These are phyloP conservation scores for Coemansia sp. DNA, from an alignment of 192 early-diverging fungal species.

Conservation along the genomic window DNA sequence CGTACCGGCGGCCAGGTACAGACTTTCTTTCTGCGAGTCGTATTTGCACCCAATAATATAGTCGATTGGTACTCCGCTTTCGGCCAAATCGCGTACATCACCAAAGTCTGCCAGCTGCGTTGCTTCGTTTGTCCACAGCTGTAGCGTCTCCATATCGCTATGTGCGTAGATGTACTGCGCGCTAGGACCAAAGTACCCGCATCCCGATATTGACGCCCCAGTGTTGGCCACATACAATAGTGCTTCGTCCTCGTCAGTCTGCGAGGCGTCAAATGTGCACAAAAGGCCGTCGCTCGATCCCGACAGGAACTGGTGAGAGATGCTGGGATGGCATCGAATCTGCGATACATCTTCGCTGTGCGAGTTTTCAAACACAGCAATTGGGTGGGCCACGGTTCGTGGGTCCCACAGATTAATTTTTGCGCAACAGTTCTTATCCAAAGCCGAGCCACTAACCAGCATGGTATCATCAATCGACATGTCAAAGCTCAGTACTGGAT, in stretches of 20 bases:
- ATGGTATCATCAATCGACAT: slow-evolving; percentile 29
- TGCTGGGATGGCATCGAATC: slow-evolving; percentile 65
- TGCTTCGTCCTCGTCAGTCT: slow-evolving; percentile 87
- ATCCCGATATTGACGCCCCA: slow-evolving; percentile 73
- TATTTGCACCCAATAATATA: slow-evolving; percentile 86
- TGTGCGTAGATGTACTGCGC: slow-evolving; percentile 86
- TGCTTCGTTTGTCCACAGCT: slow-evolving; percentile 64
- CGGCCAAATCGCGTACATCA: slow-evolving; percentile 68
- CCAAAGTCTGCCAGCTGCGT: slow-evolving; percentile 69
- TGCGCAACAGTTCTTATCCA: slow-evolving; percentile 48
- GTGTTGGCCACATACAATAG: slow-evolving; percentile 81
- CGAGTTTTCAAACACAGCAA: slow-evolving; percentile 57
- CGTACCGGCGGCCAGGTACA: slow-evolving; percentile 81
- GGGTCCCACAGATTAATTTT: slow-evolving; percentile 38
- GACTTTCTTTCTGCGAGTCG: slow-evolving; percentile 63
- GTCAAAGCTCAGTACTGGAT: slow-evolving; percentile 62
- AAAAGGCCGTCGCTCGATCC: slow-evolving; percentile 76
- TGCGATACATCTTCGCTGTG: slow-evolving; percentile 79
- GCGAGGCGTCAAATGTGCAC: slow-evolving; percentile 70
- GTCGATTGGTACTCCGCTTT: slow-evolving; percentile 61
- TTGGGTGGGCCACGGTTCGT: slow-evolving; percentile 20
- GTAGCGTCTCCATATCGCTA: slow-evolving; percentile 90
- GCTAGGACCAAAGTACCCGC: slow-evolving; percentile 89
- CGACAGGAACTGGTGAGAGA: slow-evolving; percentile 60
- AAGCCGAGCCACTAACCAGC: slow-evolving; percentile 34